phyloP scores from a whole-genome alignment of 129 eudicot genomes.

The Helichrysum umbraculigerum region DNA sequence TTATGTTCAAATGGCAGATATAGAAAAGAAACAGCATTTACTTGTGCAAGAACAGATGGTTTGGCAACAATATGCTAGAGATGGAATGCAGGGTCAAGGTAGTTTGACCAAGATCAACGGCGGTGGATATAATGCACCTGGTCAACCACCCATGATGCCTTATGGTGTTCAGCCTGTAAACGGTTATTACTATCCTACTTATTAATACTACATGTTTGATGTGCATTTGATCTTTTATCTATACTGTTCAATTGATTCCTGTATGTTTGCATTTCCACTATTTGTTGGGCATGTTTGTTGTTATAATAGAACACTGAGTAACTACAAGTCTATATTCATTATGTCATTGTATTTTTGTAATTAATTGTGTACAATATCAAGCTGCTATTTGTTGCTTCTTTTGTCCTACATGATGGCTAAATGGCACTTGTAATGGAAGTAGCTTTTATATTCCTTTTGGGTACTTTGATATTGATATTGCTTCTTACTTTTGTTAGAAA shows the following conservation, averaged over 20 bases:
- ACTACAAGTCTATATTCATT: conserved; percentile 27
- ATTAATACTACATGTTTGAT: conserved; percentile 26
- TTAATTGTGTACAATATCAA: background rate
- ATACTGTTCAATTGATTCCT: conserved; percentile 10
- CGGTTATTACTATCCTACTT: conserved; percentile 55
- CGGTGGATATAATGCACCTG: conserved; percentile 69
- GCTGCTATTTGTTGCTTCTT: conserved; percentile 19
- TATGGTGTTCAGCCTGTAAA: conserved; percentile 68
- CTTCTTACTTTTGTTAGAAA: conserved; percentile 27
- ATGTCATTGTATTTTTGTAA: conserved; percentile 19
- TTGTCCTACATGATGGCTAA: conserved; percentile 20
- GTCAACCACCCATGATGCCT: conserved; percentile 66
- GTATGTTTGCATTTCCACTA: conserved; percentile 20
- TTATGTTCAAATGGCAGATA: conserved; percentile 90
- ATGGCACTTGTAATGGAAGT: conserved; percentile 16
- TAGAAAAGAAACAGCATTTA: conserved; percentile 87
- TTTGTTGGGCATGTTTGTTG: conserved; percentile 39
- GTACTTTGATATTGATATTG: conserved; percentile 27
- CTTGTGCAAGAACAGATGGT: conserved; percentile 82
- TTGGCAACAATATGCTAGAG: conserved; percentile 82
- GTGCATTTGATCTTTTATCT: conserved; percentile 13
- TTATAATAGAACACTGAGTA: conserved; percentile 26
- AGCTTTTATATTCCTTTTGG: conserved; percentile 31
- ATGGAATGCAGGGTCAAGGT: conserved; percentile 88
- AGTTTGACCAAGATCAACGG: conserved; percentile 59